phyloP scores from a whole-genome alignment of 257 asterid genomes.

The Solanum medicagineum region DNA sequence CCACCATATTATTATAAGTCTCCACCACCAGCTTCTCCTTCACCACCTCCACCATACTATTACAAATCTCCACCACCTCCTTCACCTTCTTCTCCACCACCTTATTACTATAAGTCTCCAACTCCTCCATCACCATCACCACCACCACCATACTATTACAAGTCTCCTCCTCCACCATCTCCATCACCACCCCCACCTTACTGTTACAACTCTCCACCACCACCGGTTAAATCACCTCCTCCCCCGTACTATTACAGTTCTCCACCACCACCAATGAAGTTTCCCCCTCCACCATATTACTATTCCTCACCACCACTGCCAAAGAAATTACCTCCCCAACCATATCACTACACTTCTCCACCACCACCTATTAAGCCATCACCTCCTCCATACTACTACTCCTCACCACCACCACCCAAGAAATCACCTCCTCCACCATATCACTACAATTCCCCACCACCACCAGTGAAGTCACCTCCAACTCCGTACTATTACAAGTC shows the following conservation, averaged over 20 bases:
- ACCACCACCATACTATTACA: background rate
- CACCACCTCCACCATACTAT: background rate
- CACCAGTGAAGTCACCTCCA: background rate
- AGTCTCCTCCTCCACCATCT: background rate
- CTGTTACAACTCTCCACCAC: constrained; percentile 4
- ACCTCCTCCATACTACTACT: constrained; percentile 6
- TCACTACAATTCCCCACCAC: background rate
- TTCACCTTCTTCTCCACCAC: background rate
- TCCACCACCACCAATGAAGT: background rate
- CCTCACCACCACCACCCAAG: background rate
- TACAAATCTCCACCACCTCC: constrained; percentile 7
- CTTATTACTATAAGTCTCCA: constrained; percentile 2
- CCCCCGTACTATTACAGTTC: background rate
- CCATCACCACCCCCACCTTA: background rate
- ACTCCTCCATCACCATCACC: constrained; percentile 1
- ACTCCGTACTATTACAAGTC: background rate
- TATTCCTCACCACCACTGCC: background rate
- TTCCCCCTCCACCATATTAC: background rate
- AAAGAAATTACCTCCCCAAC: background rate
- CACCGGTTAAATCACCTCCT: background rate
- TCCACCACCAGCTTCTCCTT: background rate
- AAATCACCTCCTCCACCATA: background rate
- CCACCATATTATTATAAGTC: constrained; percentile 7
- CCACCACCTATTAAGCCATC: constrained; percentile 21
- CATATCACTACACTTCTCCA: constrained; percentile 14